Percentiles rank a stretch among this genome's conserved stretches.
Evolutionary conservation across 441 rosid species (phyloP).

Genomic region (Gossypium laxum): DNA sequence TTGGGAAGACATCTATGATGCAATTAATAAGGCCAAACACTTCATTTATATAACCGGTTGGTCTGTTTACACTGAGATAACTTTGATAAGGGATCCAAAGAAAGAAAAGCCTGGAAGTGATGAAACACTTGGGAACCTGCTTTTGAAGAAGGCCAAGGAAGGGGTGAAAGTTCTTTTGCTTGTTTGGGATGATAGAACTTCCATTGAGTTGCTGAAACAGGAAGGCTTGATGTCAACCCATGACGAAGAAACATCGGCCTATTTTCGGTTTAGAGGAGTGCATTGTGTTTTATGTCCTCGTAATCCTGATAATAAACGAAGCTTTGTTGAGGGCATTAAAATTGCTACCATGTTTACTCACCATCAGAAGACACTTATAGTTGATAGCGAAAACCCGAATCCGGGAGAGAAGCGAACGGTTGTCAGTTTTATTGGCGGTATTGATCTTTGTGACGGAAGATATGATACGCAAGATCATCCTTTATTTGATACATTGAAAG

Average conservation of each 20-base stretch:
- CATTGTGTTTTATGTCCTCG: conserved; percentile 32
- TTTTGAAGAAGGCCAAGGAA: conserved; percentile 26
- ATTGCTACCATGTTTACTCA: conserved; percentile 30
- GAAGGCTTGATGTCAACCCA: conserved; percentile 36
- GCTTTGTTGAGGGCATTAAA: conserved; percentile 23
- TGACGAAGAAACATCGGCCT: conserved; percentile 25
- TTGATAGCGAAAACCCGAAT: conserved; percentile 8
- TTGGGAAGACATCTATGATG: conserved; percentile 33
- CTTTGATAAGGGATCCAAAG: conserved; percentile 21
- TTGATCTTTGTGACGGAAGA: background rate
- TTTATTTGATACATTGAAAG: background rate
- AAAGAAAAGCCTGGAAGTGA: conserved; percentile 10
- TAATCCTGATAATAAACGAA: conserved; percentile 23
- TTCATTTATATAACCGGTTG: conserved; percentile 33
- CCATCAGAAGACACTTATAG: conserved; percentile 30
- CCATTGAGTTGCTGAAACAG: conserved; percentile 17
- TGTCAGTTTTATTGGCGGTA: background rate
- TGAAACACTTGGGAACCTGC: conserved; percentile 25
- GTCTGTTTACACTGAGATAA: conserved; percentile 29
- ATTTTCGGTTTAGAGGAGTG: conserved; percentile 18
- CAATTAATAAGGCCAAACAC: conserved; percentile 24
- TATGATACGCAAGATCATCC: background rate
- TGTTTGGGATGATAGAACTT: conserved; percentile 35
- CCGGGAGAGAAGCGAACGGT: conserved; percentile 17
- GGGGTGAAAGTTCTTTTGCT: conserved; percentile 33